Evolutionary conservation across 192 early-diverging fungal species (phyloP), one percentile per base, ranked within the genome.

Genomic region (Spizellomyces sp.): DNA sequence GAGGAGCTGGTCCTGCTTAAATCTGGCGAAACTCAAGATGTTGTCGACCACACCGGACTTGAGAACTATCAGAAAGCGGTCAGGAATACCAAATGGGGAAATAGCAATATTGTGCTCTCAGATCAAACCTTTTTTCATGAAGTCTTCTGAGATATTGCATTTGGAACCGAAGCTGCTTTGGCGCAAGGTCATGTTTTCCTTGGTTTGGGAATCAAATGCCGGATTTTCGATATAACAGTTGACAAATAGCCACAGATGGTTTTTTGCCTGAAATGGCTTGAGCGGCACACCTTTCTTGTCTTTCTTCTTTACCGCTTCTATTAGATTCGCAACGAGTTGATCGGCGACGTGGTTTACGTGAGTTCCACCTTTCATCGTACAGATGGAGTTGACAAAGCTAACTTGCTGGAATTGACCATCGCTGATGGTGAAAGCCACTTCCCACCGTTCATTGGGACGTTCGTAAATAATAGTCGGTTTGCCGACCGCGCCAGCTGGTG

Each of bases 331-430:
- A 45, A 89, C 87, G 45, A 99, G 78, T 78, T 95, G 92, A 72
- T 93, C 91, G 0, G 78, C 58, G 22, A 96, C 86, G 76, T 95
- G 89, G 54, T 87, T 89, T 27, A 94, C 92, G 58, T 96, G 94
- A 4, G 91, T 93, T 44, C 97, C 97, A 58, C 96, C 97, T 62
- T 96, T 95, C 6, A 87, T 83, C 7, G 97, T 98, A 77, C 90
- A 95, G 76, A 99, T 98, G 73, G 90, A 89, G 80, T 99, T 99
- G 71, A 97, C 97, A 78, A 99, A 99, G 73, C 92, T 93, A 67
- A 91, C 90, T 75, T 99, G 97, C 63, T 93, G 90, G 77, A 98
- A 98, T 78, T 96, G 93, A 15, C 96, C 97, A 66, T 98, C 95
- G 36, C 90, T 93, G n/a, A 92, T 79, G 4, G 92, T 88, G 72